phyloP scores from a whole-genome alignment of 1,284 basidiomycete species.

The Ganoderma lucidum region DNA sequence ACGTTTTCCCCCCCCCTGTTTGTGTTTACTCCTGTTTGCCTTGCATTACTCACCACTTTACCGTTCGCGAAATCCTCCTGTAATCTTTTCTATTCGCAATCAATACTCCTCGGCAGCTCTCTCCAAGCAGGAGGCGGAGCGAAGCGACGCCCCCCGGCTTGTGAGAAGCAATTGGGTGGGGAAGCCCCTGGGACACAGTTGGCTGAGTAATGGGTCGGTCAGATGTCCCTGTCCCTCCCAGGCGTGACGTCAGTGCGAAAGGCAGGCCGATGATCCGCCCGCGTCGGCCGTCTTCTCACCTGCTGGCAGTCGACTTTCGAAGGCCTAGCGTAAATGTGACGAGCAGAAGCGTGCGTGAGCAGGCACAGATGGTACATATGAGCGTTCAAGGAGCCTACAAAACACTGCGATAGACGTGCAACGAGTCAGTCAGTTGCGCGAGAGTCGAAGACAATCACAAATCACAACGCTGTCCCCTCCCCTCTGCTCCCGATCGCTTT shows the following conservation, averaged over 20 bases:
- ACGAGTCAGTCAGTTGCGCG: not conserved
- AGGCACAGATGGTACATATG: conserved; percentile 1
- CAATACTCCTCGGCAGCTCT: too few relatives aligned
- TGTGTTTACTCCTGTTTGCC: too few relatives aligned
- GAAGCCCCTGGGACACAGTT: not conserved
- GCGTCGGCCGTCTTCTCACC: not conserved
- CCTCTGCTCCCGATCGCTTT: conserved; percentile 57
- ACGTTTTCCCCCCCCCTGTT: too few relatives aligned
- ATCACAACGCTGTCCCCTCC: conserved; percentile 17
- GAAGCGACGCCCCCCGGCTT: too few relatives aligned
- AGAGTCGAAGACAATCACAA: not conserved
- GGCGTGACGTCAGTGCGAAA: not conserved
- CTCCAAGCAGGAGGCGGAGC: too few relatives aligned
- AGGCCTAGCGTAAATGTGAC: not conserved
- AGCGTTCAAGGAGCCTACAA: not conserved
- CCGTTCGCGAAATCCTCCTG: too few relatives aligned
- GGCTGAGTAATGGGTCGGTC: not conserved
- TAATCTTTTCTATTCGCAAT: too few relatives aligned
- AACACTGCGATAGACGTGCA: not conserved
- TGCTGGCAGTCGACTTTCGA: too few relatives aligned
- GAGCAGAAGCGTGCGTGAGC: not conserved
- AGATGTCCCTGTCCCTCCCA: not conserved
- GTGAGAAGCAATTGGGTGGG: too few relatives aligned
- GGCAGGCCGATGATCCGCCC: not conserved
- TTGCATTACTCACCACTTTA: too few relatives aligned